Conservation (phyloP, 78 protist species). For the Dictyostelium discoideum region dicty_2.7 NC_007089.4:4231501-4232000, state of each 20-base stretch:
- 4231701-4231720: background rate
- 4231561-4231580: no score
- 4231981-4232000: background rate
- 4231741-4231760: background rate
- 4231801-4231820: background rate
- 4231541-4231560: background rate
- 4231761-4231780: background rate
- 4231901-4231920: background rate
- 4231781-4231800: background rate
- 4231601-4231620: no score
- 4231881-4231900: conserved; percentile 16
- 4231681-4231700: background rate
- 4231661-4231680: background rate
- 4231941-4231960: background rate
- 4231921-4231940: background rate
- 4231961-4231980: background rate
- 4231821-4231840: background rate
- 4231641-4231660: background rate
- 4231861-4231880: conserved; percentile 35
- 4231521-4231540: background rate
- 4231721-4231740: background rate
- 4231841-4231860: background rate
- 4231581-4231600: no score
- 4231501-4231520: background rate
- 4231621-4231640: background rate